phyloP scores from a whole-genome alignment of 169 alveolate genomes.

The Cytauxzoon felis region DNA sequence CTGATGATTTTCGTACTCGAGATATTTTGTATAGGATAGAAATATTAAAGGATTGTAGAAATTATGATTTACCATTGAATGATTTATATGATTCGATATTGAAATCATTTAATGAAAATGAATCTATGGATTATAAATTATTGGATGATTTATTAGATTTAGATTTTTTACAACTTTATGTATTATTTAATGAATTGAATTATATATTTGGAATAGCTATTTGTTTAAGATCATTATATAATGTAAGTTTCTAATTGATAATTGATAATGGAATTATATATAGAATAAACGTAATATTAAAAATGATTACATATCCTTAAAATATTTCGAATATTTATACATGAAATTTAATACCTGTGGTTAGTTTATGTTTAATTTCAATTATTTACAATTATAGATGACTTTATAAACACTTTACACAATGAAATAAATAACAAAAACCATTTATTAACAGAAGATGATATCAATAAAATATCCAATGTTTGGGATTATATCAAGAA shows the following conservation, averaged over 20 bases:
- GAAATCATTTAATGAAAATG: conserved; percentile 7
- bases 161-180: not conserved
- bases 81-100: conserved; percentile 15
- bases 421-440: too few relatives aligned
- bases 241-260: not conserved
- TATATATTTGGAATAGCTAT: not conserved
- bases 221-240: not conserved
- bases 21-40: not conserved
- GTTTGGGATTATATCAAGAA: too few relatives aligned
- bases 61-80: conserved; percentile 1
- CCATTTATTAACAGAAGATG: too few relatives aligned
- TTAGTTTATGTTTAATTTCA: too few relatives aligned
- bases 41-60: conserved; percentile 1
- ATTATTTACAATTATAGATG: too few relatives aligned
- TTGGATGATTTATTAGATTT: not conserved
- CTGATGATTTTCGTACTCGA: not conserved
- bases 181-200: not conserved
- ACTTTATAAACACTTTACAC: too few relatives aligned
- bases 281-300: too few relatives aligned
- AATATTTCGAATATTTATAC: too few relatives aligned
- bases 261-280: not conserved
- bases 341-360: too few relatives aligned
- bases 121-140: not conserved
- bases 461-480: too few relatives aligned
- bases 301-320: too few relatives aligned